phyloP scores from a whole-genome alignment of 768 basidiomycete species.

The Leccinum fibrillosum region DNA sequence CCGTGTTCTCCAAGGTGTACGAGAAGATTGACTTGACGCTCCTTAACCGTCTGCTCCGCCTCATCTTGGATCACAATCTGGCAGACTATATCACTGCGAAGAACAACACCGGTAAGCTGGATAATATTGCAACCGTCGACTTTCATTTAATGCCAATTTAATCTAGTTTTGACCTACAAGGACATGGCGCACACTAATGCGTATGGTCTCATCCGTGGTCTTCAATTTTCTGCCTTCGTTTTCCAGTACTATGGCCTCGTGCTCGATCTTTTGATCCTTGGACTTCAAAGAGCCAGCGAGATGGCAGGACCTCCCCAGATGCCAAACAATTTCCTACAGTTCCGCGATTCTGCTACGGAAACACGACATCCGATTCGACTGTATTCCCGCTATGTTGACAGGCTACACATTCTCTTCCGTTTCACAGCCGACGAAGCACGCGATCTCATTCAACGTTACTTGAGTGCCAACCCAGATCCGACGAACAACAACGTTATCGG shows the following conservation, averaged over 20 bases:
- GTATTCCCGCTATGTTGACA: slow-evolving; percentile 95
- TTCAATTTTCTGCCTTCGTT: slow-evolving; percentile 98
- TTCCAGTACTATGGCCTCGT: slow-evolving; percentile 99
- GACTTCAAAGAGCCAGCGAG: slow-evolving; percentile 96
- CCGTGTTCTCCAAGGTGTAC: slow-evolving; percentile 94
- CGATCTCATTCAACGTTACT: slow-evolving; percentile 96
- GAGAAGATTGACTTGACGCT: slow-evolving; percentile 98
- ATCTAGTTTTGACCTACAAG: slow-evolving; percentile 79
- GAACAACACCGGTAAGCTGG: slow-evolving; percentile 77
- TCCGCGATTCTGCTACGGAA: slow-evolving; percentile 91
- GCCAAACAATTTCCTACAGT: slow-evolving; percentile 99
- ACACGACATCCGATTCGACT: slow-evolving; percentile 96
- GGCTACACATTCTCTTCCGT: slow-evolving; percentile 93
- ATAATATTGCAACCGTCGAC: background rate
- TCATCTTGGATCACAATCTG: slow-evolving; percentile 97
- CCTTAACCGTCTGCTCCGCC: slow-evolving; percentile 90
- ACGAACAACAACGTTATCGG: slow-evolving; percentile 99
- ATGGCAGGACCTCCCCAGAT: slow-evolving; percentile 98
- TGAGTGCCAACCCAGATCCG: slow-evolving; percentile 96
- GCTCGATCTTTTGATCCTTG: slow-evolving; percentile 91
- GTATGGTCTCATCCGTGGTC: slow-evolving; percentile 93
- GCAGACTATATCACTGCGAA: slow-evolving; percentile 99
- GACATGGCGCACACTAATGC: slow-evolving; percentile 99
- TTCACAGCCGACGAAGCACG: slow-evolving; percentile 97
- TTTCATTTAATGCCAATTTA: slow-evolving; percentile 8